Base-by-base conservation (phyloP, 345 rosid genomes). In the Nephelium lappaceum region DNA sequence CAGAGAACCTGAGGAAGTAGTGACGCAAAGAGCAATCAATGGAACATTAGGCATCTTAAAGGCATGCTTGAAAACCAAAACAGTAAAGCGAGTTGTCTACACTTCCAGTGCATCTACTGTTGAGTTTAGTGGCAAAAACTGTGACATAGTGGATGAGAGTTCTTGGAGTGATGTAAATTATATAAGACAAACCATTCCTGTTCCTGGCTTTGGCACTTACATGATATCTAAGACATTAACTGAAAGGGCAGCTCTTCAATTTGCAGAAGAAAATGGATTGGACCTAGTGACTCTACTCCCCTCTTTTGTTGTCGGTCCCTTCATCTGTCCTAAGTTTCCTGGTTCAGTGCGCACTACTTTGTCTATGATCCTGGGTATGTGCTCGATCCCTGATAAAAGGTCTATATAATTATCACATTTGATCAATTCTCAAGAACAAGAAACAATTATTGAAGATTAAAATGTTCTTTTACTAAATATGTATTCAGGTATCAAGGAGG, bases 61-160 rank as follows among this genome's bases (percentile, higher is more conserved):
- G 55, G 81, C 91, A 4, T 91, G 90, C 84, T 41, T 85, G 72
- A 84, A 87, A 12, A 74, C 90, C 8, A 86, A 83, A 75, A 89
- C 91, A 0, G 92, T 92, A 45, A 88, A 86, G 76, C 83, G 91
- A 8, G 86, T 91, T 1, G 87, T 92, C 4, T 93, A 88, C 84
- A 92, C 95, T 70, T 89, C 95, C 1, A 91, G 93, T 39, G 69
- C 78, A 7, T 16, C 86, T 0, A 65, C 88, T 0, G 75, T 80
- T 23, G 1, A 0, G 24, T 21, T 31, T 5, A 78, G 42, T 38
- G 55, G 16, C 38, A 78, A 7, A 14, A 51, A 38, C 23, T 8
- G 11, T 60, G 69, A 74, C 16, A 2, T 15, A 1, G 11, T 62
- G 57, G 77, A 74, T 74, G 77, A 74, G 25, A 61, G 41, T 7